phyloP scores from a whole-genome alignment of 2,329 filamentous ascomycete species.

The Claviceps sp. region DNA sequence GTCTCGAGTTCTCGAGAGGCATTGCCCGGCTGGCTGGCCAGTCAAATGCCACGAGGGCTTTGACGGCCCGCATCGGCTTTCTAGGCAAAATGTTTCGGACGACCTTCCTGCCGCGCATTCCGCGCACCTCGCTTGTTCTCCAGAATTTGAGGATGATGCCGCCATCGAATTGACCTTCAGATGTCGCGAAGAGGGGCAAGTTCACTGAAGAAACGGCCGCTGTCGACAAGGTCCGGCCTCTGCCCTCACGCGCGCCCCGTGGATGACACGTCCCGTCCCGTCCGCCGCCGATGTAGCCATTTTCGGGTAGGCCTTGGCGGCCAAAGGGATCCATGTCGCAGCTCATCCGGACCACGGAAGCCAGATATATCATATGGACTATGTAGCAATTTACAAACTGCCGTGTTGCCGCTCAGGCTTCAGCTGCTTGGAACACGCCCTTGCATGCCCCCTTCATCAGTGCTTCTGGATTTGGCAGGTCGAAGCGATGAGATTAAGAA shows the following conservation, averaged over 20 bases:
- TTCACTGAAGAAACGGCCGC: not conserved
- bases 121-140: not conserved
- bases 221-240: not conserved
- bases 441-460: not conserved
- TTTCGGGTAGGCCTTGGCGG: not conserved
- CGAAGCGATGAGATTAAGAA: too few relatives aligned
- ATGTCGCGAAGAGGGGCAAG: not conserved
- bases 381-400: not conserved
- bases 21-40: not conserved
- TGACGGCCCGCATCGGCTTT: not conserved
- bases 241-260: conserved; percentile 4
- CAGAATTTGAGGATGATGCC: not conserved
- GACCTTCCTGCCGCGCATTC: not conserved
- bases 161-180: not conserved
- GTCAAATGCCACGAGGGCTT: not conserved
- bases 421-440: not conserved
- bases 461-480: too few relatives aligned
- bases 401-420: not conserved
- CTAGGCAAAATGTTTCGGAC: not conserved
- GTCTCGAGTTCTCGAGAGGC: not conserved
- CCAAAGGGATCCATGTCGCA: not conserved
- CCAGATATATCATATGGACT: too few relatives aligned
- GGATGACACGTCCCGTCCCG: conserved; percentile 7
- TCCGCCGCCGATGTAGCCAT: conserved; percentile 5
- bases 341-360: not conserved